A percentile compares a stretch with the other conserved stretches of the same genome.
Conservation (phyloP, 1,284 basidiomycete genomes). For the Malassezia equina region DNA sequence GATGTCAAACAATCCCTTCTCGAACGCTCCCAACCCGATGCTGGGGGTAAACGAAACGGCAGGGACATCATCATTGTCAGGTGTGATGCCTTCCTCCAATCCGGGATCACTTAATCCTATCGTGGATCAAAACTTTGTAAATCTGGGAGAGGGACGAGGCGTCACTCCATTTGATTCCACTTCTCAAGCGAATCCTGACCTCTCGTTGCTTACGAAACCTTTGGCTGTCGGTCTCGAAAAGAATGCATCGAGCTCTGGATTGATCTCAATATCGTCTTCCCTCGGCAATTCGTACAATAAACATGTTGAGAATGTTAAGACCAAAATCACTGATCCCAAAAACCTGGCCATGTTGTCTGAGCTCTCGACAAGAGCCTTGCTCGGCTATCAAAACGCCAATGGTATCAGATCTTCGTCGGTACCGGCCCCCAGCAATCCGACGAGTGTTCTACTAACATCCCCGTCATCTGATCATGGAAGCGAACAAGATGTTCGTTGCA, state of each 20-base stretch:
- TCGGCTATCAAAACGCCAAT: not conserved
- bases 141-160: not conserved
- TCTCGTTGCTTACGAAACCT: not conserved
- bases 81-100: not conserved
- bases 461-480: not conserved
- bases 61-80: not conserved
- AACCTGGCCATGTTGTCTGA: not conserved
- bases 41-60: not conserved
- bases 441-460: not conserved
- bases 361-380: not conserved
- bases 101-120: not conserved
- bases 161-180: not conserved
- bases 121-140: not conserved
- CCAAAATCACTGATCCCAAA: not conserved
- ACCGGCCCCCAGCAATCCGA: not conserved
- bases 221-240: not conserved
- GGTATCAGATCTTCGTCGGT: not conserved
- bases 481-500: not conserved
- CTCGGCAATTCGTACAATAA: not conserved
- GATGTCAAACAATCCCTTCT: not conserved
- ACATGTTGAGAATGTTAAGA: not conserved
- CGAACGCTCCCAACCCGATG: not conserved
- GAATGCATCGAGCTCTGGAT: not conserved
- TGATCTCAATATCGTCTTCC: not conserved
- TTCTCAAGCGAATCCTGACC: not conserved